phyloP scores from a whole-genome alignment of 371 early-diverging fungal genomes.

The Capillidium rhysosporum region DNA sequence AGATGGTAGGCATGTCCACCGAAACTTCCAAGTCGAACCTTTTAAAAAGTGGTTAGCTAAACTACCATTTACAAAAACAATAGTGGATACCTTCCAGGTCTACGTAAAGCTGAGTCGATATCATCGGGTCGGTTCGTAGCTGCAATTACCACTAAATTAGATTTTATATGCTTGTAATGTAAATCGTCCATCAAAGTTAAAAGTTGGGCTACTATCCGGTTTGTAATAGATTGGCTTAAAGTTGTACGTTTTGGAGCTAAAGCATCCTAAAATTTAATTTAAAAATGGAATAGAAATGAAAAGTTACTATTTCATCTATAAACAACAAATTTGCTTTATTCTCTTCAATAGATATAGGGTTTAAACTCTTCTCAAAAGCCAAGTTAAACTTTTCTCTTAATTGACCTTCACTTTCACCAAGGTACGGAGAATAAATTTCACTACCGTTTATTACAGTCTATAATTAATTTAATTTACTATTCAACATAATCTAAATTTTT shows the following conservation, averaged over 20 bases:
- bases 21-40: no score
- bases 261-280: conserved; percentile 45
- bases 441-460: conserved; percentile 55
- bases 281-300: neutral
- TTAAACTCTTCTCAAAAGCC: conserved; percentile 19
- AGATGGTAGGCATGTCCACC: neutral
- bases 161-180: conserved; percentile 13
- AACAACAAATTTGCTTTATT: conserved; percentile 11
- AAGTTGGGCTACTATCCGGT: conserved; percentile 89
- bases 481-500: conserved; percentile 4
- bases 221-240: conserved; percentile 49
- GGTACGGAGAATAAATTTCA: conserved; percentile 73
- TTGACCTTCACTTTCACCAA: conserved; percentile 88
- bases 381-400: conserved; percentile 66
- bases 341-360: neutral
- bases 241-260: conserved; percentile 73
- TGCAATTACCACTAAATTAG: conserved; percentile 68
- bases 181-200: conserved; percentile 83
- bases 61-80: neutral
- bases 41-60: no score
- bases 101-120: conserved; percentile 89
- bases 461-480: neutral
- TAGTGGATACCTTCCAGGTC: conserved; percentile 70
- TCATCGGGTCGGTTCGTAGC: conserved; percentile 98
- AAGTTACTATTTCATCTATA: conserved; percentile 33